These are phyloP conservation scores for Pholiota adiposa DNA, from an alignment of 1,284 basidiomycete genomes.

Conservation along the genomic window DNA sequence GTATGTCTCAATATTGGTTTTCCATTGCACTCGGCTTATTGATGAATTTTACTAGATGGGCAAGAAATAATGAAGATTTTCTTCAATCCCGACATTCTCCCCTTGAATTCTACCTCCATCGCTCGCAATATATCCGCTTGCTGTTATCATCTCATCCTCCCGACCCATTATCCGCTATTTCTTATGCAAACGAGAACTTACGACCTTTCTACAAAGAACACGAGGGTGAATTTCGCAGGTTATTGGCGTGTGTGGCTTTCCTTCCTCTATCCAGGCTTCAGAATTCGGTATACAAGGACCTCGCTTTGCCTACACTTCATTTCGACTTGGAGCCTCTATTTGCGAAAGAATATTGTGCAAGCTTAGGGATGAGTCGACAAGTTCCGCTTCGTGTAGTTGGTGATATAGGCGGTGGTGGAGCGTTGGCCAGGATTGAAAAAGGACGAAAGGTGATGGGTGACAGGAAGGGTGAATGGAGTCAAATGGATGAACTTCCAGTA, in stretches of 20 bases:
- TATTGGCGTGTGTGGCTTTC: constrained; percentile 80
- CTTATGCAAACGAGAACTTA: constrained; percentile 76
- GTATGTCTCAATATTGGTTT: constrained; percentile 44
- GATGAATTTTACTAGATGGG: constrained; percentile 63
- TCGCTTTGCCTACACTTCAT: constrained; percentile 71
- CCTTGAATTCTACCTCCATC: constrained; percentile 86
- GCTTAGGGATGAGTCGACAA: constrained; percentile 85
- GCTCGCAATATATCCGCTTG: constrained; percentile 81
- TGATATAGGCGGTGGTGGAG: constrained; percentile 90
- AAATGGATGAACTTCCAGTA: constrained; percentile 90
- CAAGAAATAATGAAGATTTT: constrained; percentile 65
- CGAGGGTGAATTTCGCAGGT: constrained; percentile 68
- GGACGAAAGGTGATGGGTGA: constrained; percentile 92
- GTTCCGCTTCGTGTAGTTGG: constrained; percentile 86
- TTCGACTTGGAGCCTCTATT: constrained; percentile 82
- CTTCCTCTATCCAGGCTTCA: constrained; percentile 67
- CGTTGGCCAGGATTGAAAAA: constrained; percentile 89
- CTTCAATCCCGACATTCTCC: constrained; percentile 72
- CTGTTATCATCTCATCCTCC: constrained; percentile 63
- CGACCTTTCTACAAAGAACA: constrained; percentile 70
- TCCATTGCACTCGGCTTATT: not conserved
- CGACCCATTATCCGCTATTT: constrained; percentile 61
- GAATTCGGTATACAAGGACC: constrained; percentile 74
- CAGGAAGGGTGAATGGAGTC: constrained; percentile 88
- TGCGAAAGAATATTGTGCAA: constrained; percentile 88